Evolutionary conservation across 2,329 filamentous ascomycete species (phyloP), one percentile per base, ranked within the genome.

Genomic region (Corinectria fuckeliana): DNA sequence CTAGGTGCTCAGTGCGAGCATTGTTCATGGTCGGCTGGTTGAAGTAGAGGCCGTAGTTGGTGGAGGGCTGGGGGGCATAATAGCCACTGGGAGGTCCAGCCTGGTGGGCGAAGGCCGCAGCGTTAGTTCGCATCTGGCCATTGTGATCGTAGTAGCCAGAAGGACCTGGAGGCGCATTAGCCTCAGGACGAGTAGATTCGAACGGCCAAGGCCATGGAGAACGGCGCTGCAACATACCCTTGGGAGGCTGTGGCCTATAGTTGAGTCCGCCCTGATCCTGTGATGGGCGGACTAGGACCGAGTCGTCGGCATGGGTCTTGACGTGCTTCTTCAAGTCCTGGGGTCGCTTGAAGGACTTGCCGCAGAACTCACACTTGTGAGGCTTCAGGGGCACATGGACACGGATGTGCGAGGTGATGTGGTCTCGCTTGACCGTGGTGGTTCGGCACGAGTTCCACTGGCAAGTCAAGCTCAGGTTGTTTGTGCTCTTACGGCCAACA

Each of bases 241-340:
- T 86, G 71, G 78, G 74, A 47, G 77, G 72, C 65, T 83, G 82
- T 39, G 79, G 71, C 64, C 85, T 81, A 73, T 88, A 89, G 64
- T 78, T 81, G 71, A 86, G 75, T 62, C 79, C 80, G n/a, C 76
- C 77, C 61, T 82, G 80, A 60, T 87, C 85, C 67, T 81, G 81
- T 25, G 78, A 78, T 13, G 80, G 78, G 44, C 84, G 80, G 23
- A 85, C 80, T 39, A 88, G 81, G 38, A 96, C 92, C 39, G 93
- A 96, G 78, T 97, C 94, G 73, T 98, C 94, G 70, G 94, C 94
- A 75, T 98, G 94, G 4, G 94, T 98, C 88, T 98, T 99, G 78
- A 98, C 93, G 76, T 99, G 95, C 83, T 99, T 99, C 88, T 99
- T 98, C 71, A 99, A 78, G 81, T 99, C 95, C 81, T 99, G 95